Evolutionary conservation across 2,329 filamentous ascomycete species (phyloP).

Genomic region (Tolypocladium guangdongense): DNA sequence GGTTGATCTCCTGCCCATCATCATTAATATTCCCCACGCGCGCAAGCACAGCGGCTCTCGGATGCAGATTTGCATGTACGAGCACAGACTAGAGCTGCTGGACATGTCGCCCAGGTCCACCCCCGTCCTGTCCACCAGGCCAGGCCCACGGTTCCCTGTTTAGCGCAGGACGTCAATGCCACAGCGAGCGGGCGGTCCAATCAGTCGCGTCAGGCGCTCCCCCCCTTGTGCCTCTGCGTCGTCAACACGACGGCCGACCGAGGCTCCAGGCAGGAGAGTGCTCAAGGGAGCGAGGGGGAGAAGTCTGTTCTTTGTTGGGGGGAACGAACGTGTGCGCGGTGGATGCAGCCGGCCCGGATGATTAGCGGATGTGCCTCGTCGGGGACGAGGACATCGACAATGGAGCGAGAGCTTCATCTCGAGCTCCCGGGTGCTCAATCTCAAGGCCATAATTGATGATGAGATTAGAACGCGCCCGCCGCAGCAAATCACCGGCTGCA

Average conservation of each 20-base stretch:
- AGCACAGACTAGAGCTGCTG: no score
- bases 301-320: neutral
- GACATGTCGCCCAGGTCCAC: neutral
- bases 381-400: neutral
- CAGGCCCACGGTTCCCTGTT: slow-evolving; percentile 9
- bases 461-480: neutral
- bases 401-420: neutral
- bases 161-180: slow-evolving; percentile 21
- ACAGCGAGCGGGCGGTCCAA: slow-evolving; percentile 15
- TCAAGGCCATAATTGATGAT: no score
- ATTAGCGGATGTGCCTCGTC: neutral
- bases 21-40: neutral
- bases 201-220: slow-evolving; percentile 8
- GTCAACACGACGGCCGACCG: slow-evolving; percentile 17
- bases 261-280: slow-evolving; percentile 10
- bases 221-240: slow-evolving; percentile 8
- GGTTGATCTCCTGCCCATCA: neutral
- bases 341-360: neutral
- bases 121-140: neutral
- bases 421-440: neutral
- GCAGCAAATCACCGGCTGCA: neutral
- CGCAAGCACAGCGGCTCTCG: neutral
- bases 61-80: neutral
- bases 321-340: neutral
- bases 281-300: neutral